Percentiles rank a stretch among this genome's conserved stretches.
These are phyloP conservation scores for Penicillium arizonense DNA, from an alignment of 495 filamentous ascomycete genomes.

Conservation along the genomic window DNA sequence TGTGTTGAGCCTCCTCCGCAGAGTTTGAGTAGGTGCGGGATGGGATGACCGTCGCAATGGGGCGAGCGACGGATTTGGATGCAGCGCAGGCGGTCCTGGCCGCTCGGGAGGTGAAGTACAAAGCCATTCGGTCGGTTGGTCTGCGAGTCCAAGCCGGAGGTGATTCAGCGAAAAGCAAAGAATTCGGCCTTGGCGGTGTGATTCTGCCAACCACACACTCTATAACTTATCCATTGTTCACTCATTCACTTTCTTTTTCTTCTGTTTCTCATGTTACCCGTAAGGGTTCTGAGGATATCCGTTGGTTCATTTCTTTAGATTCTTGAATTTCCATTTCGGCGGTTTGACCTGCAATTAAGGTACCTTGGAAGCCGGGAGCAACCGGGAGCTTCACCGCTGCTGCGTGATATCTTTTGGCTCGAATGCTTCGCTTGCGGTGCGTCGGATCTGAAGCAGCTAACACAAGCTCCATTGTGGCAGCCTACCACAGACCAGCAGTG, in stretches of 20 bases:
- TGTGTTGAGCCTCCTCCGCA: slow-evolving; percentile 31
- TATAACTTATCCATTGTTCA: not conserved
- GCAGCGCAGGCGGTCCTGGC: slow-evolving; percentile 35
- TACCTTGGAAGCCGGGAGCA: not conserved
- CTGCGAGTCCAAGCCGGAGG: slow-evolving; percentile 14
- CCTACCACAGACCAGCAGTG: not conserved
- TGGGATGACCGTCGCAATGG: slow-evolving; percentile 14
- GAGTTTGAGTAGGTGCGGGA: slow-evolving; percentile 27
- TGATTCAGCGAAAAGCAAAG: slow-evolving; percentile 24
- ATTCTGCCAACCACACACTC: slow-evolving; percentile 19
- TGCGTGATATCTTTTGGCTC: slow-evolving; percentile 6
- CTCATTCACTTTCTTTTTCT: not conserved
- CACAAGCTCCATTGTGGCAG: not conserved
- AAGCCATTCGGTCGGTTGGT: slow-evolving; percentile 35
- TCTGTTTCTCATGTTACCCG: not conserved
- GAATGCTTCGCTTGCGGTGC: slow-evolving; percentile 2
- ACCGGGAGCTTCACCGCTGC: slow-evolving; percentile 22
- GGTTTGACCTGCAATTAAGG: slow-evolving; percentile 8
- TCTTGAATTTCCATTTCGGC: not conserved
- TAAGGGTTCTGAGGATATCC: too few relatives aligned
- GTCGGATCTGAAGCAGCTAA: slow-evolving; percentile 4
- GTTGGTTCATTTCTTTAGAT: not conserved
- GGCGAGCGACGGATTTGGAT: slow-evolving; percentile 18
- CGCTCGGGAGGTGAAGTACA: slow-evolving; percentile 34
- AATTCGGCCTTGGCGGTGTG: slow-evolving; percentile 31